These are phyloP conservation scores for Metschnikowia reukaufii DNA, from an alignment of 805 yeast genomes.

Conservation along the genomic window DNA sequence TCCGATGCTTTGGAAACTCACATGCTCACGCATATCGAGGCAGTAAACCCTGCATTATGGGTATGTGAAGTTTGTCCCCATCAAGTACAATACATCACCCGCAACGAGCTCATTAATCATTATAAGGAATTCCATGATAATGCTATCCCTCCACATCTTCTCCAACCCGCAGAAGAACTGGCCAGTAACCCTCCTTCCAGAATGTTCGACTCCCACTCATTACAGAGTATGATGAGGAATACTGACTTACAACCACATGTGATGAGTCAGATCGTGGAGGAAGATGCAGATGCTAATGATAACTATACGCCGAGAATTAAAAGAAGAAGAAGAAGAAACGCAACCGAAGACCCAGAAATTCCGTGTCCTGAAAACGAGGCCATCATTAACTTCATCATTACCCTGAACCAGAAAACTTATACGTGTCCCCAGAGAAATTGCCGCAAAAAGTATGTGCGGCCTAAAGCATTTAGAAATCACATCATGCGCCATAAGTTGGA, in stretches of 20 bases:
- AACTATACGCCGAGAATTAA: slow-evolving; percentile 1
- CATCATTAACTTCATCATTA: slow-evolving; percentile 11
- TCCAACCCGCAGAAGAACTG: not conserved
- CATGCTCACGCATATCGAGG: slow-evolving; percentile 60
- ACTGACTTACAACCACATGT: too few species aligned
- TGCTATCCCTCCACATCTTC: not conserved
- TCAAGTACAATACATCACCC: slow-evolving; percentile 48
- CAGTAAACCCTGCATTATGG: slow-evolving; percentile 50
- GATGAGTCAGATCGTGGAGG: not conserved
- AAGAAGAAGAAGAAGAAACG: not conserved
- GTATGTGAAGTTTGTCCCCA: slow-evolving; percentile 55
- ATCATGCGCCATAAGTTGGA: slow-evolving; percentile 25
- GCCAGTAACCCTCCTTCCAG: not conserved
- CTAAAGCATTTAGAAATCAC: slow-evolving; percentile 17
- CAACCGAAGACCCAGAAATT: not conserved
- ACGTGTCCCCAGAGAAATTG: slow-evolving; percentile 16
- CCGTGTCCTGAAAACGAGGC: slow-evolving; percentile 2
- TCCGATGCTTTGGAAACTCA: slow-evolving; percentile 69
- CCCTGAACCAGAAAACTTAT: slow-evolving; percentile 7
- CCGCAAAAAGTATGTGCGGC: slow-evolving; percentile 12
- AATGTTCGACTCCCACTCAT: slow-evolving; percentile 2
- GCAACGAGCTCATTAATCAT: slow-evolving; percentile 58
- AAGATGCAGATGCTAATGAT: not conserved
- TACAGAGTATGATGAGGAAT: slow-evolving; percentile 10
- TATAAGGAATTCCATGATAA: slow-evolving; percentile 44